Evolutionary conservation across 1,139 yeast genomes (phyloP), one percentile per base, ranked within the genome.

Genomic region (Blastobotrys persicus): DNA sequence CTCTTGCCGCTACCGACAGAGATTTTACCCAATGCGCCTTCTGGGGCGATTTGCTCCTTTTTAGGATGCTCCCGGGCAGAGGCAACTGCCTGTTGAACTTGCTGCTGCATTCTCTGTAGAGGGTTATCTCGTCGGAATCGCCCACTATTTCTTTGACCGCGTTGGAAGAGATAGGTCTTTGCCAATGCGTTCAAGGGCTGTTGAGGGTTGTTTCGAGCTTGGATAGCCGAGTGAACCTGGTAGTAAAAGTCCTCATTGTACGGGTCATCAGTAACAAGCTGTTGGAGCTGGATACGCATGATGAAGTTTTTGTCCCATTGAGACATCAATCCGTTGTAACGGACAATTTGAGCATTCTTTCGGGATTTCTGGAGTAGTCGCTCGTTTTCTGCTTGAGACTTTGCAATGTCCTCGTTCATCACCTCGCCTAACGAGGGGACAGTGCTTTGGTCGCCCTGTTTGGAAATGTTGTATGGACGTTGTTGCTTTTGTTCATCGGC

Each of bases 61-160:
- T 83, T 86, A 57, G 95, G 92, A 65, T 88, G 81, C 63, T 88
- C 96, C 65, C 88, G 87, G 34, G 97, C 97, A 47, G 88, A 94
- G 44, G 95, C 87, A 18, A 92, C 97, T 6, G 98, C 98, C 64
- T 87, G 87, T 66, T 91, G 95, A 50, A 94, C 97, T 71, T 92
- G 98, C 65, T 91, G 96, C 72, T 92, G 98, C 97, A 92, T 91
- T 76, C 96, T 83, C 71, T 88, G 96, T 62, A 91, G 77, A 0
- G 97, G 97, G 59, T 91, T 85, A 44, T 64, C 64, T 64, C 96
- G 77, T 72, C 87, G 83, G 61, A 81, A 79, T 66, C 95, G 82
- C 64, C 94, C 82, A n/a, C 69, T 64, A 23, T 23, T 23, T 45
- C 96, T 94, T 70, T 94, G 81, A 44, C 96, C 96, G 57, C 95